Evolutionary conservation across 1,139 yeast species (phyloP), one percentile per base, ranked within the genome.

Genomic region (Zygosaccharomyces sapae): DNA sequence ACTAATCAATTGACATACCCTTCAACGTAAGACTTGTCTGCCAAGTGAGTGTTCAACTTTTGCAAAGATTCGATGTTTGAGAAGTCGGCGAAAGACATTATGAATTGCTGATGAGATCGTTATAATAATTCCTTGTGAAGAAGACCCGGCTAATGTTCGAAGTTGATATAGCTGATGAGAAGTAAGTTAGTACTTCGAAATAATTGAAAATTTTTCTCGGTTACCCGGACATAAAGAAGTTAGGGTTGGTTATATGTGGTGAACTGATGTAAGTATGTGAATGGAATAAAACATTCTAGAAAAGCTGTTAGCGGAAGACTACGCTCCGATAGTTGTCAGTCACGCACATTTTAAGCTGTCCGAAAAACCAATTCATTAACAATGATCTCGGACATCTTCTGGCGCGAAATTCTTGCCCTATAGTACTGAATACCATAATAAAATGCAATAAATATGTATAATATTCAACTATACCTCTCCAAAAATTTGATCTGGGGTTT

Each of bases 21-120:
- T 71, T 86, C 92, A 66, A 88, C 70, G 86, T 88, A 88, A 60
- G 95, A 85, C 80, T 88, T 86, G 75, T 86, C 90, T 73, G 83
- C 87, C 74, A 90, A 83, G 80, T 79, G 83, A 65, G 79, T 79
- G 86, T 89, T 83, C 71, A 90, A 86, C 70, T 88, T 76, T 73
- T 85, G 76, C 70, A 90, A 74, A 70, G 97, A 77, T 74, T 83
- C 89, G 65, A 80, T 77, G 73, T 82, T 83, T 60, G 89, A 78
- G 80, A 83, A 83, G 70, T 83, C 88, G 55, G 88, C 70, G 79
- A 78, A 83, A 68, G 90, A 80, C 90, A 84, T 83, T 51, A 43
- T 50, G 62, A 51, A 63, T 50, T 39, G 13, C 16, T 39, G 35
- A 9, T 19, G 24, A 24, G 35, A 27, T 27, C 30, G 10, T 10